These are phyloP conservation scores for Pseudozyma pruni DNA, from an alignment of 1,284 basidiomycete genomes.

Conservation along the genomic window DNA sequence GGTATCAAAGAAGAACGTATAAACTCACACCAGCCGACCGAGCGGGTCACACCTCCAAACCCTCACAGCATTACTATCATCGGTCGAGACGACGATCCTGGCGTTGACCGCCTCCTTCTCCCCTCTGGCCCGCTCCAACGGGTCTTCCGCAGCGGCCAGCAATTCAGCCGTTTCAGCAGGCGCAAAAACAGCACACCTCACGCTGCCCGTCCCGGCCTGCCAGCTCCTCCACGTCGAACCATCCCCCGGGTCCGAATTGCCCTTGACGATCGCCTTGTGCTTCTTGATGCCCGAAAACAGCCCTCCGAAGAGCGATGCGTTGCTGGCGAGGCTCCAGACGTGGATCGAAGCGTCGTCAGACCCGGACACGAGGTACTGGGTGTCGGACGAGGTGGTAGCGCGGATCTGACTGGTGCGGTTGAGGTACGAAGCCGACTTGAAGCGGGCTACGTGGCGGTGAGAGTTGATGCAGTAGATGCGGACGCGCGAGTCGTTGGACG, in stretches of 20 bases:
- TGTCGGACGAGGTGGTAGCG: constrained; percentile 63
- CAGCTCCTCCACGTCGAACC: constrained; percentile 39
- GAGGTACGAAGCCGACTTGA: constrained; percentile 49
- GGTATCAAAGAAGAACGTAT: not conserved
- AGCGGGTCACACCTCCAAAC: constrained; percentile 52
- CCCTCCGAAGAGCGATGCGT: constrained; percentile 8
- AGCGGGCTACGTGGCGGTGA: constrained; percentile 50
- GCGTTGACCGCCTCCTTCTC: not conserved
- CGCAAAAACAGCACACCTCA: constrained; percentile 55
- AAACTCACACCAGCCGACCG: constrained; percentile 12
- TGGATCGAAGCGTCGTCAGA: constrained; percentile 65
- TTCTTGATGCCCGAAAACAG: constrained; percentile 28
- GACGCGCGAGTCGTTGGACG: constrained; percentile 68
- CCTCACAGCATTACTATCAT: constrained; percentile 41
- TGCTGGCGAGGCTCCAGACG: constrained; percentile 57
- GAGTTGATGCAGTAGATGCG: constrained; percentile 65
- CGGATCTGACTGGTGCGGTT: constrained; percentile 66
- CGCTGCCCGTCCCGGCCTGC: constrained; percentile 39
- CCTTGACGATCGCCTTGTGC: constrained; percentile 14
- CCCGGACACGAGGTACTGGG: constrained; percentile 65
- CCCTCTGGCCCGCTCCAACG: constrained; percentile 10
- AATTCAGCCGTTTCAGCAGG: constrained; percentile 32
- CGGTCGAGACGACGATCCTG: constrained; percentile 55
- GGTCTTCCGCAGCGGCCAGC: constrained; percentile 40
- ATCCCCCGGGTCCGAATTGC: constrained; percentile 10